Evolutionary conservation across 805 yeast genomes (phyloP).

Genomic region (Schizosaccharomyces osmophilus): DNA sequence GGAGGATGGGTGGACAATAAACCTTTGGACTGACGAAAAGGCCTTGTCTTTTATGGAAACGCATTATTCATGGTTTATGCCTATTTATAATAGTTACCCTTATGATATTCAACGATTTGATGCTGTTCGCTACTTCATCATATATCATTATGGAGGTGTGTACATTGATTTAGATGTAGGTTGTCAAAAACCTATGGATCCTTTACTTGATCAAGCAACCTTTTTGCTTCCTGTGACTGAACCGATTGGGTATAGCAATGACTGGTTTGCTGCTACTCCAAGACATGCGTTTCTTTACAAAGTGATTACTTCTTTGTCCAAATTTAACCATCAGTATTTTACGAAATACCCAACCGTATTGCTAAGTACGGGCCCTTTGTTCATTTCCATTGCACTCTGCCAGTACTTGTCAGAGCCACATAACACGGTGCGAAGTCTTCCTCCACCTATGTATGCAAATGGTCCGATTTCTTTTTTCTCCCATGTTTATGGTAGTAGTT

Average conservation of each 20-base stretch:
- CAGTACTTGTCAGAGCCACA: constrained; percentile 29
- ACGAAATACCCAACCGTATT: constrained; percentile 77
- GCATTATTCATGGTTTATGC: constrained; percentile 67
- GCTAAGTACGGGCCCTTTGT: constrained; percentile 82
- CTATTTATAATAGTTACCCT: constrained; percentile 50
- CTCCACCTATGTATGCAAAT: neutral
- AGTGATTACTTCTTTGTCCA: constrained; percentile 39
- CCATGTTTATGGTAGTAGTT: neutral
- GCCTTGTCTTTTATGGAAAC: constrained; percentile 53
- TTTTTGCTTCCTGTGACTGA: constrained; percentile 54
- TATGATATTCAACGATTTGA: constrained; percentile 80
- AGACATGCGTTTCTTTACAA: constrained; percentile 62
- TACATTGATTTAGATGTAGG: constrained; percentile 83
- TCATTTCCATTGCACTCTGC: constrained; percentile 66
- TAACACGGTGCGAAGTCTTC: neutral
- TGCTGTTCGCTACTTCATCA: constrained; percentile 65
- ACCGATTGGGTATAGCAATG: constrained; percentile 82
- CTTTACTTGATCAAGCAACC: constrained; percentile 48
- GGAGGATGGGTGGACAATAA: constrained; percentile 58
- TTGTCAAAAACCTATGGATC: constrained; percentile 55
- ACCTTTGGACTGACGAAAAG: constrained; percentile 70
- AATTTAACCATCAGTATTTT: constrained; percentile 49
- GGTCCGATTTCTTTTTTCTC: neutral
- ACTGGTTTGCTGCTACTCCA: constrained; percentile 77
- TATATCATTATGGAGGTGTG: constrained; percentile 67